Conservation (phyloP, 2,329 filamentous ascomycete genomes). For the Phaeosphaeriaceae sp. region DNA sequence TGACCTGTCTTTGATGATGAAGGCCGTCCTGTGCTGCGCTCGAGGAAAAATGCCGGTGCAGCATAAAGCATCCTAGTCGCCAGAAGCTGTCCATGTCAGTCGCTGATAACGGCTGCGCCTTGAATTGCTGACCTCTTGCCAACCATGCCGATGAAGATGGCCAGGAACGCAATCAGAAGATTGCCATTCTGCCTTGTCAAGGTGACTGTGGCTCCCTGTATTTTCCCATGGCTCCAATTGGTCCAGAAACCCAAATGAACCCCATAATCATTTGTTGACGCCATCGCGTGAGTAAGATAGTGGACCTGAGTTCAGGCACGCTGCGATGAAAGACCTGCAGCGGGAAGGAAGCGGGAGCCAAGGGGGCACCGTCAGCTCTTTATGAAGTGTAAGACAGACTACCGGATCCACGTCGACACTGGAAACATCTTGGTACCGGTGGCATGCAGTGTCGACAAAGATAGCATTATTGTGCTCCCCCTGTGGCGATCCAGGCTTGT, state of each 20-base stretch:
- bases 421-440: neutral
- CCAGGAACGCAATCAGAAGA: conserved; percentile 45
- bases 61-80: conserved; percentile 33
- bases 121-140: conserved; percentile 18
- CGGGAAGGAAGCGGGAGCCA: neutral
- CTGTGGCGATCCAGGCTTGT: neutral
- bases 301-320: conserved; percentile 2
- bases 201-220: conserved; percentile 44
- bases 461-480: neutral
- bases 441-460: neutral
- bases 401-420: neutral
- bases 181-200: conserved; percentile 34
- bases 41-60: conserved; percentile 30
- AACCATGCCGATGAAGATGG: conserved; percentile 35
- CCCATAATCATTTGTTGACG: conserved; percentile 7
- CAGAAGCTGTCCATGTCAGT: conserved; percentile 32
- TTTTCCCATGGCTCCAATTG: conserved; percentile 40
- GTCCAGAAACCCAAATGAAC: conserved; percentile 42
- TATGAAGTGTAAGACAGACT: neutral
- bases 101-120: conserved; percentile 23
- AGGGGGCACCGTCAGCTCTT: neutral
- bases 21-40: conserved; percentile 30
- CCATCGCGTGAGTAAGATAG: neutral
- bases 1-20: conserved; percentile 42
- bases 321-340: conserved; percentile 1